Evolutionary conservation across 805 yeast species (phyloP), one percentile per base, ranked within the genome.

Genomic region (Myxozyma geophila): DNA sequence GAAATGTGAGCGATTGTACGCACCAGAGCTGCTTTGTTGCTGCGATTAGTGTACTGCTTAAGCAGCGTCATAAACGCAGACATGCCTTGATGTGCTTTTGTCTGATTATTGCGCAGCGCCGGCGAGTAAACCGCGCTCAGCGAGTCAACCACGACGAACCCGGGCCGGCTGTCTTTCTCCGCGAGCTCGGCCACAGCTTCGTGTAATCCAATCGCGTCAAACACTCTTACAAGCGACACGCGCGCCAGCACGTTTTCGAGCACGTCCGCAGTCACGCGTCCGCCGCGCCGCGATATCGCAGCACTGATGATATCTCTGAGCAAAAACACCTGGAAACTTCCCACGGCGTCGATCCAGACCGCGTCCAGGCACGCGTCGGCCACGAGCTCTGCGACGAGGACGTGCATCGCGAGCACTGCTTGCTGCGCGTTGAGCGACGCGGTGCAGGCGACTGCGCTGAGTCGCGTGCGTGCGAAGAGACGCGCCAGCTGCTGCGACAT

Each of bases 281-380:
- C 17, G 12, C 46, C 37, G 12, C 15, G 39, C 23, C 49, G 3
- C 12, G 59, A 28, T 37, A 39, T 17, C 23, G 48, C 43, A 6
- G 37, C 39, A 17, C 6, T 13, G 13, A 59, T 28, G 23, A 58
- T 39, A n/a, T 62, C 62, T 23, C 62, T 58, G 6, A 64, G 48
- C 9, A 61, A 41, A 28, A 37, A 54, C n/a, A 47, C 58, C 55
- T 62, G 64, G 52, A 66, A 66, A 5, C 52, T 28, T 40, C 64
- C 67, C 19, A 43, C n/a, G 15, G 57, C 40, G 57, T 63, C 67
- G 28, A 66, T 49, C 69, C 69, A 66, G 39, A 60, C 43, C 1
- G 55, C 62, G 6, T 41, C 21, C n/a, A 46, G 15, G 1, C 17
- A 13, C 28, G 58, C 47, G 13, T 51, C 9, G 33, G 46, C 40